Base-by-base conservation (phyloP, 352 stramenopile species). In the Phytophthora crassamura region DNA sequence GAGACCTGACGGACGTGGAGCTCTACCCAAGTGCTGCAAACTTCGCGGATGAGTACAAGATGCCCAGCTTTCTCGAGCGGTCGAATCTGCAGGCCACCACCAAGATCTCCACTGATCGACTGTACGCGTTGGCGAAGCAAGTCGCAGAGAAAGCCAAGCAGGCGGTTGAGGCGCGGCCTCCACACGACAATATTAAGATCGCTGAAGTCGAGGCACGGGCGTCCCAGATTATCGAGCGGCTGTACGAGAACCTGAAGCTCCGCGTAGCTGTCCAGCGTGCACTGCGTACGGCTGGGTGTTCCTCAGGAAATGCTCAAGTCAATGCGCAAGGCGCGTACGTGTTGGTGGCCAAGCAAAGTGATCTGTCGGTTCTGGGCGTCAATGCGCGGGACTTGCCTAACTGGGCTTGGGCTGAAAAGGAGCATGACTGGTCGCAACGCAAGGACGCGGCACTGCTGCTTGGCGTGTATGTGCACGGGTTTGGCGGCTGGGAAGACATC, bases 191-290 rank as follows among this genome's bases (percentile, higher is more conserved):
- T 35, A 84, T 92, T 38, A 94, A 93, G 61, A 91, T 80, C 48
- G 74, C 49, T 3, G 88, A 95, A 25, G 84, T 94, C 7, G 88
- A 95, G 40, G 77, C 90, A 45, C 88, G 78, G 59, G 74, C 88
- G 35, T 83, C 74, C 10, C 82, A 91, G 43, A 72, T 95, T 49
- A 81, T 95, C 50, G 88, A 94, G 68, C 81, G 88, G 3, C 64
- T 95, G 49, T 94, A 93, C 42, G 88, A 95, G 35, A 95, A 95
- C 58, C 62, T 95, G 4, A 95, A 95, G 67, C 75, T 95, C 2
- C 83, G 88, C 6, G 79, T 95, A 7, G 88, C 86, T 28, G 82
- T 95, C 42, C 88, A 95, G 62, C 86, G 86, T 7, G 86, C 86
- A 0, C 55, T 95, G 32, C 74, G 80, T 10, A 80, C 79, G 0